Conservation (phyloP, 495 filamentous ascomycete species). For the Collariella sp. region DNA sequence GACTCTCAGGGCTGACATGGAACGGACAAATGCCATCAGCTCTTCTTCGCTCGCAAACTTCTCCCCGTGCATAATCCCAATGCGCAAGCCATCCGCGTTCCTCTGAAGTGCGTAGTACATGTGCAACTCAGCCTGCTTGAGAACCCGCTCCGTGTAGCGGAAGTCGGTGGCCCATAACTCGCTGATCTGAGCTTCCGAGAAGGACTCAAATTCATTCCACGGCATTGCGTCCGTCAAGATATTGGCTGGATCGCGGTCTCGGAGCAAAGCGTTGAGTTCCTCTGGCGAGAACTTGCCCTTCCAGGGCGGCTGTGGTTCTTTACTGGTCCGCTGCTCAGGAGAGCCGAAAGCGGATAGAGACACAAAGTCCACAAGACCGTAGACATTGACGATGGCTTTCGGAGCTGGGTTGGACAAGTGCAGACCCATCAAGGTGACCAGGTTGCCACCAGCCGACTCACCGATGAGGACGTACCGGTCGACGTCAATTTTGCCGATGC, state of each 20-base stretch:
- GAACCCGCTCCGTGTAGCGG: conserved; percentile 11
- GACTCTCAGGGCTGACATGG: conserved; percentile 14
- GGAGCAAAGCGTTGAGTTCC: conserved; percentile 13
- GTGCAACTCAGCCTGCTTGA: conserved; percentile 24
- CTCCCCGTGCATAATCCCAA: conserved; percentile 20
- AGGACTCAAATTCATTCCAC: conserved; percentile 18
- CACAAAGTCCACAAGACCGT: conserved; percentile 20
- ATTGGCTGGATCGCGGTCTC: conserved; percentile 15
- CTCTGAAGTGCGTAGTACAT: conserved; percentile 9
- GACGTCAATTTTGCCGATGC: conserved; percentile 17
- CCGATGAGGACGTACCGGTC: conserved; percentile 23
- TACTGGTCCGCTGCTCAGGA: neutral
- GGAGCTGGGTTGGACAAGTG: conserved; percentile 11
- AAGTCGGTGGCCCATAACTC: conserved; percentile 18
- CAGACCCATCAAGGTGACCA: conserved; percentile 19
- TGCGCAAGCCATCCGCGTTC: conserved; percentile 3
- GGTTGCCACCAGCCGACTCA: conserved; percentile 23
- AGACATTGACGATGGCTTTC: conserved; percentile 18
- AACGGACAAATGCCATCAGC: conserved; percentile 11
- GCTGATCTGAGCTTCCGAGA: conserved; percentile 13
- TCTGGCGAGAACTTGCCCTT: conserved; percentile 16
- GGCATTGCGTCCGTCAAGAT: conserved; percentile 16
- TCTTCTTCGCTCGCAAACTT: conserved; percentile 14
- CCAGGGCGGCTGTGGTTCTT: conserved; percentile 4
- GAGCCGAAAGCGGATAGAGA: conserved; percentile 1